phyloP scores from a whole-genome alignment of 345 rosid species.

The Salix udensis region DNA sequence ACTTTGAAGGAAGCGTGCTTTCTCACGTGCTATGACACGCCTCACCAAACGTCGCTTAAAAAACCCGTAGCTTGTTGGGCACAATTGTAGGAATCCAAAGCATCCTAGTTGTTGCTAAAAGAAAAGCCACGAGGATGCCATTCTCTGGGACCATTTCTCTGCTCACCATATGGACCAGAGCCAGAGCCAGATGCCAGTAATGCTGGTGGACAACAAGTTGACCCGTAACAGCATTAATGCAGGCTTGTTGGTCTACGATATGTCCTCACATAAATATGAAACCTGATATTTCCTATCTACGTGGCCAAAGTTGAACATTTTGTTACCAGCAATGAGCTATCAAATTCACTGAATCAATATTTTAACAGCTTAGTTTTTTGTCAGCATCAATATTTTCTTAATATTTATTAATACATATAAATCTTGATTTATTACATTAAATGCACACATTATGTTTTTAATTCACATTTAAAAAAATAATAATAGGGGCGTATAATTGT shows the following conservation, averaged over 20 bases:
- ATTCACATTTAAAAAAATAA: too few relatives aligned
- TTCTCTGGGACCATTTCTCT: slow-evolving; percentile 8
- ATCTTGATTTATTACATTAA: too few relatives aligned
- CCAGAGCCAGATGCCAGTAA: too few relatives aligned
- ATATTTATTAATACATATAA: too few relatives aligned
- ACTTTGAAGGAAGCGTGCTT: slow-evolving; percentile 16
- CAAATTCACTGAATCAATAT: not conserved
- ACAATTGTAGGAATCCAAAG: slow-evolving; percentile 40
- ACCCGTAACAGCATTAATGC: not conserved
- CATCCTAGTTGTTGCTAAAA: slow-evolving; percentile 30
- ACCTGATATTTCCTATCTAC: not conserved
- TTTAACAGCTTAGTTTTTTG: too few relatives aligned
- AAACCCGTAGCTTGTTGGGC: not conserved
- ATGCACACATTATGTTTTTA: too few relatives aligned
- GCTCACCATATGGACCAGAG: not conserved
- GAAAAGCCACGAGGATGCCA: slow-evolving; percentile 24
- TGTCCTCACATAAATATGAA: not conserved
- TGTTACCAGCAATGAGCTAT: not conserved
- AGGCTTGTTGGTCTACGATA: not conserved
- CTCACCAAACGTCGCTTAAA: slow-evolving; percentile 6
- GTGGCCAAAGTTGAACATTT: not conserved
- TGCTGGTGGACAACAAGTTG: not conserved
- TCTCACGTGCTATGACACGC: slow-evolving; percentile 7
- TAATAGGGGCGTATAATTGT: too few relatives aligned
- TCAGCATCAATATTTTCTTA: too few relatives aligned